These are phyloP conservation scores for Monosporascus ibericus DNA, from an alignment of 2,329 filamentous ascomycete genomes.

Conservation along the genomic window DNA sequence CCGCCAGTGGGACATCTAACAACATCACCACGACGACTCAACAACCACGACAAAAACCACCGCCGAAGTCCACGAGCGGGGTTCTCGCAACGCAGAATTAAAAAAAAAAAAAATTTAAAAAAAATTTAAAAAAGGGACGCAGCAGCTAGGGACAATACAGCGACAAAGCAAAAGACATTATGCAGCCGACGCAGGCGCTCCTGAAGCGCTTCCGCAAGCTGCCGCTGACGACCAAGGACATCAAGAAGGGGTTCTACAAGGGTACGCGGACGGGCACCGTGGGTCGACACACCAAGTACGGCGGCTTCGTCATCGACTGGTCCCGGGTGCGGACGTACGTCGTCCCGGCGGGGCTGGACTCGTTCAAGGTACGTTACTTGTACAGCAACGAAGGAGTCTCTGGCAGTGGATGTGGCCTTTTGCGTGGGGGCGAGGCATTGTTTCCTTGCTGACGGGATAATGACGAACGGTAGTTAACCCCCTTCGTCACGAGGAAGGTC, in stretches of 20 bases:
- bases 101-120: too few relatives aligned
- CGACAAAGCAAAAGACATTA: too few relatives aligned
- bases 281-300: slow-evolving; percentile 77
- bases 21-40: too few relatives aligned
- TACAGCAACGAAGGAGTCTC: neutral
- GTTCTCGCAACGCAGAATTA: neutral
- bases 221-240: slow-evolving; percentile 84
- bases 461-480: slow-evolving; percentile 57
- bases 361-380: slow-evolving; percentile 59
- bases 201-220: slow-evolving; percentile 66
- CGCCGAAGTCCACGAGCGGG: neutral
- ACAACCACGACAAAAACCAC: too few relatives aligned
- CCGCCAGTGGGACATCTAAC: neutral
- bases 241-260: slow-evolving; percentile 95
- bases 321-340: slow-evolving; percentile 86
- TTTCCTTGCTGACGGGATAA: neutral
- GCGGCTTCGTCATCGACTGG: slow-evolving; percentile 80
- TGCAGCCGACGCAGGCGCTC: slow-evolving; percentile 63
- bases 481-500: slow-evolving; percentile 65
- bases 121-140: too few relatives aligned
- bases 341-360: slow-evolving; percentile 61
- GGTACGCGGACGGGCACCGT: slow-evolving; percentile 84
- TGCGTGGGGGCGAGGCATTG: neutral
- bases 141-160: too few relatives aligned
- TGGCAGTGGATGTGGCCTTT: neutral